phyloP scores from a whole-genome alignment of 139 green algal species.

The Chlamydomonas incerta region DNA sequence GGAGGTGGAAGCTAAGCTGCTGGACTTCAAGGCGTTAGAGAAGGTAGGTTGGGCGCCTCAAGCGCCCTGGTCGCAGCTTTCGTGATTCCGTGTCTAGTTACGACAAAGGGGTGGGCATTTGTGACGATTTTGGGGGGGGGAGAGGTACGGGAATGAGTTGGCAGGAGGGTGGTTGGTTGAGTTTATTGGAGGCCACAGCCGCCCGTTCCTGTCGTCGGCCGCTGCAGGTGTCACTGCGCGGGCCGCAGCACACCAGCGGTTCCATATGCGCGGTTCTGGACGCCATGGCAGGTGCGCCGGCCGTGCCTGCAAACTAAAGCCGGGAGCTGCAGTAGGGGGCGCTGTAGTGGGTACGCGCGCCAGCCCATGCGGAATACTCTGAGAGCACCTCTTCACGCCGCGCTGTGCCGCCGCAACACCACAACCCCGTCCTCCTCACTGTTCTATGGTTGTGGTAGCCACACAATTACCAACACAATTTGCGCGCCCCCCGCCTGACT shows the following conservation, averaged over 20 bases:
- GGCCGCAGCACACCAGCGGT: constrained; percentile 30
- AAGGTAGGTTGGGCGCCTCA: not conserved
- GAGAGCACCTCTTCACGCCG: not conserved
- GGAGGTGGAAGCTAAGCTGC: constrained; percentile 36
- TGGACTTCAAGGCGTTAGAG: constrained; percentile 25
- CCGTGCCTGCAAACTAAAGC: too few species aligned
- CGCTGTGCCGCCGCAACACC: not conserved
- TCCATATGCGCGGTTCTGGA: constrained; percentile 43
- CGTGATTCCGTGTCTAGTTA: not conserved
- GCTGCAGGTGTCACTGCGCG: constrained; percentile 41
- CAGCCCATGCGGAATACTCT: too few species aligned
- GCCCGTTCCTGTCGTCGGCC: not conserved
- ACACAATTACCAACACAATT: too few species aligned
- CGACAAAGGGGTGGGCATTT: not conserved
- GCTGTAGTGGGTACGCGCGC: too few species aligned
- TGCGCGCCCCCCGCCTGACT: not conserved
- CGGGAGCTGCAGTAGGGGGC: too few species aligned
- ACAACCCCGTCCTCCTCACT: not conserved
- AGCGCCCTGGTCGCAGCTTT: too few species aligned
- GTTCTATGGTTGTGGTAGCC: too few species aligned
- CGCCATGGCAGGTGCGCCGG: constrained; percentile 41
- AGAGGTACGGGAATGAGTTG: too few species aligned
- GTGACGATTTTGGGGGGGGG: not conserved
- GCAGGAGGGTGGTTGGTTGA: too few species aligned
- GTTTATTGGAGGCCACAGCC: not conserved